Evolutionary conservation across 441 rosid genomes (phyloP).

Genomic region (Populus tomentosa): DNA sequence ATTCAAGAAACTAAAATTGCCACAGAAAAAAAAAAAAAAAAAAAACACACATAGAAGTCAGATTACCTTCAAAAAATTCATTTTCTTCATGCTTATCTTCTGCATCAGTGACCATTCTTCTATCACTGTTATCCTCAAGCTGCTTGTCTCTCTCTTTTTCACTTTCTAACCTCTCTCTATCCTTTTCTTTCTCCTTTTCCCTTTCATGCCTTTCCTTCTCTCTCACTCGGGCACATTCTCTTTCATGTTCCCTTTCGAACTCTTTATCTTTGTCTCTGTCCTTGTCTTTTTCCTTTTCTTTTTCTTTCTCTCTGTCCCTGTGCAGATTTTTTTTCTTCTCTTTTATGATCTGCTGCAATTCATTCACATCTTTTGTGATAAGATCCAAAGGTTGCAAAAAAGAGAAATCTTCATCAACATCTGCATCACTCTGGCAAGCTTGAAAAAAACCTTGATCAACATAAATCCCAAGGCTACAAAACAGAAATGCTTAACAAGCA

Average conservation of each 20-base stretch:
- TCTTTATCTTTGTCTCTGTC: constrained; percentile 1
- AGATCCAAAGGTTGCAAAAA: constrained; percentile 95
- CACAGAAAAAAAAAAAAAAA: no score
- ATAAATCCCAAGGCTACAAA: constrained; percentile 15
- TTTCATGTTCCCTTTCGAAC: no score
- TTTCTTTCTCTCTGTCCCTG: constrained; percentile 59
- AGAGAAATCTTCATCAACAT: constrained; percentile 92
- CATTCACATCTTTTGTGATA: constrained; percentile 81
- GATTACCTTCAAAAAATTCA: constrained; percentile 52
- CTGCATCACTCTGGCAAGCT: constrained; percentile 67
- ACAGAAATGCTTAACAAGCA: constrained; percentile 2
- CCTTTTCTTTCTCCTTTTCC: no score
- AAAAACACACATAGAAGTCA: background rate
- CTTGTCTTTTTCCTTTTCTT: constrained; percentile 43
- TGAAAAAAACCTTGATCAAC: constrained; percentile 30
- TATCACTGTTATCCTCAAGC: constrained; percentile 43
- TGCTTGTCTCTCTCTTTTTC: constrained; percentile 53
- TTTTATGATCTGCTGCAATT: constrained; percentile 68
- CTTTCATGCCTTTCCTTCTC: no score
- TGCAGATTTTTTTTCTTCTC: constrained; percentile 67
- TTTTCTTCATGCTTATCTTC: constrained; percentile 60
- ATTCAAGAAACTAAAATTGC: background rate
- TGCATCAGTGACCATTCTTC: constrained; percentile 51
- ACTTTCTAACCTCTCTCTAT: no score
- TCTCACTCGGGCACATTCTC: no score